phyloP scores from a whole-genome alignment of 2,329 filamentous ascomycete genomes.

The Penicillium sp. region DNA sequence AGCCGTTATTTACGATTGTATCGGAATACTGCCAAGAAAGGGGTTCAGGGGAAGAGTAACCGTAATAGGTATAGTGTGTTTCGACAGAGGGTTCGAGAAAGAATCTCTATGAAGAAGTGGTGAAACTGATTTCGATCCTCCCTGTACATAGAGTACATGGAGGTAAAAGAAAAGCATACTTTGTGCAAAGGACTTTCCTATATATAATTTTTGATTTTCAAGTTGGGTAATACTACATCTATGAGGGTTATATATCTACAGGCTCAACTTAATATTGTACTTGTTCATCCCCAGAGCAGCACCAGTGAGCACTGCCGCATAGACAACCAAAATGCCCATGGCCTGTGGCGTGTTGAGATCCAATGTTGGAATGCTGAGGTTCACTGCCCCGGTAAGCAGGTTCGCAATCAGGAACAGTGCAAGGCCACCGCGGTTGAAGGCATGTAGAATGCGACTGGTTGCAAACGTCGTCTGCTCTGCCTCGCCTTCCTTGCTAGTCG shows the following conservation, averaged over 20 bases:
- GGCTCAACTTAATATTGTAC: constrained; percentile 37
- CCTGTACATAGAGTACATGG: no score
- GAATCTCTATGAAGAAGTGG: no score
- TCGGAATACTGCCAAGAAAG: no score
- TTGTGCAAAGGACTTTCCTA: no score
- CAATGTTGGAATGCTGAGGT: constrained; percentile 81
- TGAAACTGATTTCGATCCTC: no score
- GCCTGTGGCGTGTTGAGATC: constrained; percentile 64
- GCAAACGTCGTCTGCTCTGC: constrained; percentile 64
- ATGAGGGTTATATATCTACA: constrained; percentile 18
- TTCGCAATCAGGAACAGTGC: constrained; percentile 85
- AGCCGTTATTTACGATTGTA: no score
- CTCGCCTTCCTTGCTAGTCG: constrained; percentile 56
- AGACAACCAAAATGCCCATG: constrained; percentile 73
- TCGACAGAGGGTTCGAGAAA: no score
- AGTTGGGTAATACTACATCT: not conserved
- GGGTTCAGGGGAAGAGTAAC: no score
- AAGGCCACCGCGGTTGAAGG: constrained; percentile 86
- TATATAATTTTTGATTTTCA: not conserved
- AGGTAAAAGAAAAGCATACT: no score
- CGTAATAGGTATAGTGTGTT: no score
- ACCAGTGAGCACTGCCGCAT: constrained; percentile 66
- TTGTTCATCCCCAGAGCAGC: constrained; percentile 55
- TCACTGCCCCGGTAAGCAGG: constrained; percentile 82
- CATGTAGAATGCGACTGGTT: constrained; percentile 76